These are phyloP conservation scores for Plasmopara viticola DNA, from an alignment of 352 stramenopile species.

Conservation along the genomic window DNA sequence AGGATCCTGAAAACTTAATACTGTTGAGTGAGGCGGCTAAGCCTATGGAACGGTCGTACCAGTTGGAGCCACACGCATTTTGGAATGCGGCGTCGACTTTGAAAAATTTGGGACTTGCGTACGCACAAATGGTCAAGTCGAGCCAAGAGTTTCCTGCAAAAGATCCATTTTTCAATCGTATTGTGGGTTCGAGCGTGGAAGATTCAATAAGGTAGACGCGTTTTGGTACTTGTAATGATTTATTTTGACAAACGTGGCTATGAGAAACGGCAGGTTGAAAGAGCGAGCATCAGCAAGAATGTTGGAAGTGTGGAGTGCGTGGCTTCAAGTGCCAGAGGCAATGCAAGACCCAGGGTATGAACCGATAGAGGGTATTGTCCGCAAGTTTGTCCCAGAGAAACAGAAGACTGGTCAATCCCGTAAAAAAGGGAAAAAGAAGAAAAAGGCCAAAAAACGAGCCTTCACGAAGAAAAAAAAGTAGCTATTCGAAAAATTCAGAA, in stretches of 20 bases:
- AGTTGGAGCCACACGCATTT: constrained; percentile 64
- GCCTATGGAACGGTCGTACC: constrained; percentile 57
- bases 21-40: constrained; percentile 67
- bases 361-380: constrained; percentile 46
- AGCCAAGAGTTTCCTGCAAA: constrained; percentile 35
- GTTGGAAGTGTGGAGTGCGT: constrained; percentile 63
- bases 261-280: constrained; percentile 41
- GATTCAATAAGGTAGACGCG: constrained; percentile 32
- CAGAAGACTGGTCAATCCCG: not conserved
- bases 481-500: not conserved
- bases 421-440: constrained; percentile 18
- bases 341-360: constrained; percentile 39
- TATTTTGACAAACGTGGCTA: not conserved
- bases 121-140: constrained; percentile 90
- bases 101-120: constrained; percentile 92
- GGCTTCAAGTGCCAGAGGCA: constrained; percentile 45
- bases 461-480: constrained; percentile 10
- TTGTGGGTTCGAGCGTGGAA: constrained; percentile 31
- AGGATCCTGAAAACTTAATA: constrained; percentile 54
- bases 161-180: constrained; percentile 48
- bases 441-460: constrained; percentile 4
- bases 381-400: constrained; percentile 35
- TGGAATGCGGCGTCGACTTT: constrained; percentile 53
- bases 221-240: not conserved
- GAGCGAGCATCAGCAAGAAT: constrained; percentile 57